Evolutionary conservation across 202 grass and related monocot species (phyloP), one percentile per base, ranked within the genome.

Genomic region (Alloteropsis angusta): DNA sequence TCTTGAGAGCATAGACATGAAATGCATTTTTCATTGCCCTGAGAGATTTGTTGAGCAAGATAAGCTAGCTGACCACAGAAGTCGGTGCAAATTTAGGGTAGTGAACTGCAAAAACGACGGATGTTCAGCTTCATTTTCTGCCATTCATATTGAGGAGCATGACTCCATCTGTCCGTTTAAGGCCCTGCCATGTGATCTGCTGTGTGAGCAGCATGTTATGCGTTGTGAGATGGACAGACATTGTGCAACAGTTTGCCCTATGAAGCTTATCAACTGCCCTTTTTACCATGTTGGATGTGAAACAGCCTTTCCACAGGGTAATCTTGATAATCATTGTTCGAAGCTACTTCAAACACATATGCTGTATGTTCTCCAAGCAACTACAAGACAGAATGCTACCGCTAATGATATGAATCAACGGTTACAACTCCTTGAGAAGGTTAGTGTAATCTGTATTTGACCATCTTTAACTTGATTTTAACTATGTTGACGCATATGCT

Each of bases 191-290:
- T 98, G 91, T 18, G 77, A 90, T 26, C 91, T 92, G 82, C 74
- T 73, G 47, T 98, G 92, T 21, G 21, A 85, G 2, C 59, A 94
- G 63, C 78, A 76, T 56, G 77, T 98, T 85, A 80, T 81, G 84
- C 79, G 89, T 41, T 41, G 43, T 1, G 71, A 98, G 47, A 98
- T 98, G 92, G 87, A 93, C n/a, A 76, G 7, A 67, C 95, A 98
- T 79, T 93, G 89, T 45, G 43, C 76, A 64, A 90, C 87, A 46
- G 67, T 90, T 74, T 98, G 92, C 68, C 43, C 55, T 37, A 94
- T 94, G 91, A 93, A 88, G 45, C 70, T 94, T 78, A 82, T 92
- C 23, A 90, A 94, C 43, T 98, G 95, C 60, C 92, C 95, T 44
- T 98, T 93, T 67, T 85, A 90, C 76, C 81, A 84, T 77, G 87